Evolutionary conservation across 2,329 filamentous ascomycete species (phyloP), one percentile per base, ranked within the genome.

Genomic region (Verticillium longisporum): DNA sequence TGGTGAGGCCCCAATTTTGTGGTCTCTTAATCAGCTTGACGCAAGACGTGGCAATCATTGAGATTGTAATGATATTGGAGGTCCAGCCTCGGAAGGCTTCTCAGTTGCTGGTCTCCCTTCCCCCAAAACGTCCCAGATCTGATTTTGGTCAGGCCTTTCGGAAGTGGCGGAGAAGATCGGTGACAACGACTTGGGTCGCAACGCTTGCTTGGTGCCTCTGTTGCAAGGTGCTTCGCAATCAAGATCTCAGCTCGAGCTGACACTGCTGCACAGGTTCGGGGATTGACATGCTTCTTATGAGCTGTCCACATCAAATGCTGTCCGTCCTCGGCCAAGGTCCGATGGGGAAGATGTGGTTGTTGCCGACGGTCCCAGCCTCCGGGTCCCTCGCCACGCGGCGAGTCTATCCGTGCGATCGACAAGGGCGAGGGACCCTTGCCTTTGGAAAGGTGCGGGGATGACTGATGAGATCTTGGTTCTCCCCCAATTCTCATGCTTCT

Each of bases 341-440:
- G 45, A 53, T 53, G 45, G 45, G 45, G 21, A 21, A 21, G 9
- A 53, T 9, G 45, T 21, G 45, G 45, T 50, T 45, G n/a, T 15
- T 58, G 37, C 56, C 56, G 56, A 33, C 56, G 56, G 56, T 58
- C 56, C 56, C 56, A 38, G 45, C 31, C 38, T 45, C 56, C 56
- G 56, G 37, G 55, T 36, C 55, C 26, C 21, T 58, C 56, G 56
- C 56, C 56, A 58, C 56, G 38, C 56, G 56, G 56, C 37, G 56
- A 50, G 37, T 31, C 38, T 41, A 58, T 50, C 38, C 56, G 56
- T 36, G 21, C 56, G 56, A 50, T 58, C 56, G 56, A 58, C 56
- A 38, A 50, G 56, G 56, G 38, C 50, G 56, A 37, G 56, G 56
- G 34, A 18, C 21, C 45, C 45, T 18, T 53, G n/a, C n/a, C 18